Evolutionary conservation across 176 grass and related monocot species (phyloP), one percentile per base, ranked within the genome.

Genomic region (Poa pratensis): DNA sequence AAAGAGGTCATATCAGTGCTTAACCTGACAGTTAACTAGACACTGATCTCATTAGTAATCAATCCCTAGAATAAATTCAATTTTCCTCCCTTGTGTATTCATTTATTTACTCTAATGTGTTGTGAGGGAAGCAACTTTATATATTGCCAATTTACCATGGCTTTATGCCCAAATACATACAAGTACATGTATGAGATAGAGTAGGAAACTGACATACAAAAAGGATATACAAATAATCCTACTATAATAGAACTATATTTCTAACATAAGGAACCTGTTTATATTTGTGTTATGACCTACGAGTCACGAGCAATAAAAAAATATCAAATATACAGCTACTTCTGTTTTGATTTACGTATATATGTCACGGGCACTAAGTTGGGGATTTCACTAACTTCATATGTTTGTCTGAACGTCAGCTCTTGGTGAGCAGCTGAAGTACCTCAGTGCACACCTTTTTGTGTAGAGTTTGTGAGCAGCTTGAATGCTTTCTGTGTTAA

Each of bases 41-140:
- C 35, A 69, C 30, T 39, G 66, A 69, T 35, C 34, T 40, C 66
- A 66, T 34, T 34, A 40, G 8, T 9, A 51, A 65, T 9, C 58
- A 37, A 68, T 9, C 32, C 7, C 6, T 39, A 68, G 32, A 37
- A 17, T 32, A 32, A 7, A 40, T 32, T 32, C 13, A 65, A 40
- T 30, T 32, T 65, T 65, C 5, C 3, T 40, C 20, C 18, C 32
- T 69, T 40, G 24, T 32, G 32, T 68, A 68, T 32, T 65, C 27
- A 32, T 65, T 14, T 65, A 65, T 66, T 66, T 66, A 66, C 28
- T 66, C 62, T 34, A 62, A 24, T 57, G 54, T 84, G 39, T 71
- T 43, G 20, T 42, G 19, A 42, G 66, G 66, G 35, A 69, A 42
- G 34, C 35, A 69, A n/a, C 66, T 69, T 69, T 37, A 24, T 71